These are phyloP conservation scores for Penicillium subrubescens DNA, from an alignment of 495 filamentous ascomycete genomes.

Conservation along the genomic window DNA sequence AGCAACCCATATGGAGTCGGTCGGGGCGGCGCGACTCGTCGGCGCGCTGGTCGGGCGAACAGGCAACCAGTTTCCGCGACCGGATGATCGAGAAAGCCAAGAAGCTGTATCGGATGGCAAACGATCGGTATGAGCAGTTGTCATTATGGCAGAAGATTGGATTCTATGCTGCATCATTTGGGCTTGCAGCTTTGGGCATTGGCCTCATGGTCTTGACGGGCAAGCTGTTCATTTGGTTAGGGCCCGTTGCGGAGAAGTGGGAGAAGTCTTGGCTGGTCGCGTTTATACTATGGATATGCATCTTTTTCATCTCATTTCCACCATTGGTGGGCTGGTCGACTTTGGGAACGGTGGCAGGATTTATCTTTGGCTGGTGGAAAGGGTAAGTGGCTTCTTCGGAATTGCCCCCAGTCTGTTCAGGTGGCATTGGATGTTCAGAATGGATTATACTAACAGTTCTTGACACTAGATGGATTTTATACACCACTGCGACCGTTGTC, in stretches of 20 bases:
- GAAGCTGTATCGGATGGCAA: conserved; percentile 25
- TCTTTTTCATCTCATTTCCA: conserved; percentile 81
- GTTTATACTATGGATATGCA: conserved; percentile 76
- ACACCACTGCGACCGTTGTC: conserved; percentile 72
- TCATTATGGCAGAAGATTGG: conserved; percentile 62
- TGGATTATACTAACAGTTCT: conserved; percentile 5
- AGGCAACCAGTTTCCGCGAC: conserved; percentile 40
- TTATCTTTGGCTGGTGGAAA: conserved; percentile 89
- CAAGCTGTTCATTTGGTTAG: conserved; percentile 71
- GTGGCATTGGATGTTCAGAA: background rate
- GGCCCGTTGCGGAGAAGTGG: conserved; percentile 72
- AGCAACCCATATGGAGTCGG: conserved; percentile 49
- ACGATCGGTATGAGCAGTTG: conserved; percentile 54
- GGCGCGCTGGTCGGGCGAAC: conserved; percentile 25
- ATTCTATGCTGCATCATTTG: conserved; percentile 52
- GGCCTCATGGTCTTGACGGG: conserved; percentile 76
- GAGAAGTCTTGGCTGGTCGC: conserved; percentile 68
- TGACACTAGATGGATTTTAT: conserved; percentile 70
- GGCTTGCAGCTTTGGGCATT: conserved; percentile 55
- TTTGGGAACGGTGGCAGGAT: conserved; percentile 82
- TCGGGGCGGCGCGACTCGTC: conserved; percentile 39
- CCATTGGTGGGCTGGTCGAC: conserved; percentile 90
- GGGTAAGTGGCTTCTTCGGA: conserved; percentile 53
- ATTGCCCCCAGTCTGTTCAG: background rate
- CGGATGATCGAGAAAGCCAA: conserved; percentile 47